phyloP scores from a whole-genome alignment of 208 protist species.

The Leishmania lainsoni region DNA sequence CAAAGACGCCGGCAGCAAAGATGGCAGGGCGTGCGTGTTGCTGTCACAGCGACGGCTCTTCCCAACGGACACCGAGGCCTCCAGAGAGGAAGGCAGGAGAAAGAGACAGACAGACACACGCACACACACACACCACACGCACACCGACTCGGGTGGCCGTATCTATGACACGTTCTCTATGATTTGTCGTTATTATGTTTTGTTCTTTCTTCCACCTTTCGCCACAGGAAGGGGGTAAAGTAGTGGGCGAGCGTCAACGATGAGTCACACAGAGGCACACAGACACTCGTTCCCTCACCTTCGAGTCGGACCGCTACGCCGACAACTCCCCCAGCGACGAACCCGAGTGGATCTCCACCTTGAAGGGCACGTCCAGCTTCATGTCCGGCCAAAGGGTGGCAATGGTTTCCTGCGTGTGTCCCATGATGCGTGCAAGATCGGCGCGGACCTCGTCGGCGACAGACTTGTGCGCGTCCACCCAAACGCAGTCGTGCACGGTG shows the following conservation, averaged over 20 bases:
- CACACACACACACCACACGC: no score
- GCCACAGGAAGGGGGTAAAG: neutral
- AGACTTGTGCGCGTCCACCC: constrained; percentile 85
- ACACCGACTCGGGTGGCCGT: no score
- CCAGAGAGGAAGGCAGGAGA: neutral
- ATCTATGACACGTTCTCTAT: no score
- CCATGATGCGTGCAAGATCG: constrained; percentile 74
- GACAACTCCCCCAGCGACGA: constrained; percentile 72
- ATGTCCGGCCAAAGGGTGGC: constrained; percentile 82
- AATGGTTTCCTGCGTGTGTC: constrained; percentile 74
- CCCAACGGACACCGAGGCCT: neutral
- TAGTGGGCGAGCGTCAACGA: neutral
- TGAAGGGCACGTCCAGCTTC: constrained; percentile 87
- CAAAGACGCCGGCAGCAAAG: neutral
- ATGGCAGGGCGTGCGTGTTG: neutral
- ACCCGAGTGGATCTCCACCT: constrained; percentile 77
- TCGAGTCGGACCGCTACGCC: neutral
- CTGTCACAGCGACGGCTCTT: neutral
- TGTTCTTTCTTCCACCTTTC: neutral
- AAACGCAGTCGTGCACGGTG: constrained; percentile 92
- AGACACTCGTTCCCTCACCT: neutral
- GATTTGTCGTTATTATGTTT: no score
- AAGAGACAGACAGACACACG: no score
- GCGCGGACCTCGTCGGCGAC: constrained; percentile 78
- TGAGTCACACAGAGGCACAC: neutral